Evolutionary conservation across 2,329 filamentous ascomycete genomes (phyloP).

Genomic region (Nigrospora sphaerica): DNA sequence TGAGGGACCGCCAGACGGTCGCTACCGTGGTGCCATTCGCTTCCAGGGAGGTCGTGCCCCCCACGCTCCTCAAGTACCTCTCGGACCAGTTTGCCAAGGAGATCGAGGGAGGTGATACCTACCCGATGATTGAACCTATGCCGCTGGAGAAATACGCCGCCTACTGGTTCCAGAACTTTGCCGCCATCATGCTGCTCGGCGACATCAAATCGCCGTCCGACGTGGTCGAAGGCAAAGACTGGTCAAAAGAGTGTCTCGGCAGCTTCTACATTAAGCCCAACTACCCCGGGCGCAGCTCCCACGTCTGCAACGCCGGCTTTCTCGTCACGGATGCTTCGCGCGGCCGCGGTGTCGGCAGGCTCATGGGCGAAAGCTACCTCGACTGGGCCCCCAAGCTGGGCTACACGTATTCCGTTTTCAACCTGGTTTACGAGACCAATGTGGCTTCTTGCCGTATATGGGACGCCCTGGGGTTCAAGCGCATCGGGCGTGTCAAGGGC

Average conservation of each 20-base stretch:
- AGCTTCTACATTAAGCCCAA: constrained; percentile 95
- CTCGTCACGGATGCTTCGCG: constrained; percentile 67
- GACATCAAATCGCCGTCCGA: constrained; percentile 59
- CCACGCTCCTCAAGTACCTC: constrained; percentile 67
- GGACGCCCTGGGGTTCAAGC: constrained; percentile 88
- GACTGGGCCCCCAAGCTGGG: constrained; percentile 75
- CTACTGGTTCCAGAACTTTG: constrained; percentile 92
- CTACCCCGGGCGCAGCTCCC: constrained; percentile 83
- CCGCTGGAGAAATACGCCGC: constrained; percentile 66
- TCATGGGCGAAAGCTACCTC: constrained; percentile 71
- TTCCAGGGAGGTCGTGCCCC: constrained; percentile 69
- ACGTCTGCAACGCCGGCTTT: constrained; percentile 82
- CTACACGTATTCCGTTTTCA: constrained; percentile 90
- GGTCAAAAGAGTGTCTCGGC: constrained; percentile 74
- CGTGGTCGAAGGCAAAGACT: constrained; percentile 56
- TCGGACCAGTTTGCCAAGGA: constrained; percentile 82
- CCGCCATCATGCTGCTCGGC: constrained; percentile 78
- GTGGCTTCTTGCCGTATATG: constrained; percentile 84
- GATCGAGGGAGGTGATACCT: constrained; percentile 87
- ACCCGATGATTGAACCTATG: constrained; percentile 77
- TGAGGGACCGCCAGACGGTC: constrained; percentile 76
- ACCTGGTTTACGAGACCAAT: constrained; percentile 90
- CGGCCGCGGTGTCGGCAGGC: constrained; percentile 65
- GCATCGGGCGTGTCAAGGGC: constrained; percentile 74
- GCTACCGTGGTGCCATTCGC: constrained; percentile 80